phyloP scores from a whole-genome alignment of 2,329 filamentous ascomycete species.

The Scytalidium lignicola region DNA sequence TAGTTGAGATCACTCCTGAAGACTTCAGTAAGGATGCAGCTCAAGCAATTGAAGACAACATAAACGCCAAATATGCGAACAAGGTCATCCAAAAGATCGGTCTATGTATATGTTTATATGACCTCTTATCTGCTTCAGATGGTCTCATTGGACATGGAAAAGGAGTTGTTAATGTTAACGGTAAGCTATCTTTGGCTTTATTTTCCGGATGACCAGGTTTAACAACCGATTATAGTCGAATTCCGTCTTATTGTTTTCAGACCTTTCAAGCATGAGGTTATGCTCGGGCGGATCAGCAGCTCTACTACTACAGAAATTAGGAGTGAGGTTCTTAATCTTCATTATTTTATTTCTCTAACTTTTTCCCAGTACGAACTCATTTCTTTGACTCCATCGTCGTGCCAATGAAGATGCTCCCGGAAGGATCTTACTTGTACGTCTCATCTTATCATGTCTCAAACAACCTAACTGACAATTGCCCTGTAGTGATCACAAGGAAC shows the following conservation, averaged over 20 bases:
- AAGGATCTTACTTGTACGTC: conserved; percentile 70
- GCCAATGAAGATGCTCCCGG: conserved; percentile 66
- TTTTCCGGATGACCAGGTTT: conserved; percentile 2
- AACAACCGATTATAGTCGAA: conserved; percentile 55
- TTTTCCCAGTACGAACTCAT: conserved; percentile 76
- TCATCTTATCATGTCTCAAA: not conserved
- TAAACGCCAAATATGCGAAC: conserved; percentile 96
- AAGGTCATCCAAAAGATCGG: conserved; percentile 93
- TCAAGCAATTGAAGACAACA: conserved; percentile 88
- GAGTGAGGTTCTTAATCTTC: too few relatives aligned
- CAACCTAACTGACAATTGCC: conserved; percentile 4
- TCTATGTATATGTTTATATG: conserved; percentile 89
- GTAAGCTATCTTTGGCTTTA: conserved; percentile 38
- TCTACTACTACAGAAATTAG: conserved; percentile 68
- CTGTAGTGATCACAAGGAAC: conserved; percentile 63
- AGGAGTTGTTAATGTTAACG: conserved; percentile 90
- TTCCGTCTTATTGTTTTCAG: conserved; percentile 92
- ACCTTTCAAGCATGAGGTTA: conserved; percentile 90
- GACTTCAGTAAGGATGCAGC: conserved; percentile 81
- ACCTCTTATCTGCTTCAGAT: conserved; percentile 83
- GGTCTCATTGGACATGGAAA: conserved; percentile 90
- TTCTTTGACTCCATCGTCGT: conserved; percentile 95
- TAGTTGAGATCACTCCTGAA: conserved; percentile 86
- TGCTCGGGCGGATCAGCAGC: conserved; percentile 77
- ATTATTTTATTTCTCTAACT: too few relatives aligned